phyloP scores from a whole-genome alignment of 768 basidiomycete genomes.

The Pisolithus microcarpus region DNA sequence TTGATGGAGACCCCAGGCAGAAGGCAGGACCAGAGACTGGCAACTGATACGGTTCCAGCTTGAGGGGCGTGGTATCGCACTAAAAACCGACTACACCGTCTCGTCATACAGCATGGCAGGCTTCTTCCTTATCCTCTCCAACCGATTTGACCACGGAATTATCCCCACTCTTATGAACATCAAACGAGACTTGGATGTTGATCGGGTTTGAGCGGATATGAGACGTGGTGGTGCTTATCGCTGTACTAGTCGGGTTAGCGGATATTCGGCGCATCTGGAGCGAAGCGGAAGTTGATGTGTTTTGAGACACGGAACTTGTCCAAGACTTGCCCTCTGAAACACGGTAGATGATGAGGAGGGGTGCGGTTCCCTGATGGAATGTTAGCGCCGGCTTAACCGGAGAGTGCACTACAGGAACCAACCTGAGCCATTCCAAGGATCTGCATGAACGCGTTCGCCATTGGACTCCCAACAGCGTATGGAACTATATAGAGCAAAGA shows the following conservation, averaged over 20 bases:
- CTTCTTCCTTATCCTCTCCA: conserved; percentile 3
- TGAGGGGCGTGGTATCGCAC: neutral
- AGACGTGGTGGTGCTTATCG: neutral
- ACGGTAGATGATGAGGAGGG: conserved; percentile 43
- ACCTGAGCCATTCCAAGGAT: conserved; percentile 27
- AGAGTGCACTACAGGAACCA: neutral
- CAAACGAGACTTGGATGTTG: conserved; percentile 14
- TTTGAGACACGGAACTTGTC: conserved; percentile 19
- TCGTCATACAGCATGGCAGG: neutral
- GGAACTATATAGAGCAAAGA: conserved; percentile 29
- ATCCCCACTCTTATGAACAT: conserved; percentile 2
- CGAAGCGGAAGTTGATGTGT: neutral
- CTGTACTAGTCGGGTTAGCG: neutral
- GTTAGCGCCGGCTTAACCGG: neutral
- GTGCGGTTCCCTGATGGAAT: conserved; percentile 34
- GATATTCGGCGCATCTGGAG: conserved; percentile 11
- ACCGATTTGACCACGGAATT: neutral
- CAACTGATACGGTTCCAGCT: too few species aligned
- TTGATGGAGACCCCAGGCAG: too few species aligned
- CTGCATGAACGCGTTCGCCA: conserved; percentile 25
- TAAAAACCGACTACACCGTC: neutral
- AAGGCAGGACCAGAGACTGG: too few species aligned
- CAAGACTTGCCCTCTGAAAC: conserved; percentile 41
- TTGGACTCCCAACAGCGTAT: conserved; percentile 15
- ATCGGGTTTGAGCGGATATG: conserved; percentile 1